Conservation (phyloP, 306 rosid genomes). For the Fragaria nilgerrensis region DNA sequence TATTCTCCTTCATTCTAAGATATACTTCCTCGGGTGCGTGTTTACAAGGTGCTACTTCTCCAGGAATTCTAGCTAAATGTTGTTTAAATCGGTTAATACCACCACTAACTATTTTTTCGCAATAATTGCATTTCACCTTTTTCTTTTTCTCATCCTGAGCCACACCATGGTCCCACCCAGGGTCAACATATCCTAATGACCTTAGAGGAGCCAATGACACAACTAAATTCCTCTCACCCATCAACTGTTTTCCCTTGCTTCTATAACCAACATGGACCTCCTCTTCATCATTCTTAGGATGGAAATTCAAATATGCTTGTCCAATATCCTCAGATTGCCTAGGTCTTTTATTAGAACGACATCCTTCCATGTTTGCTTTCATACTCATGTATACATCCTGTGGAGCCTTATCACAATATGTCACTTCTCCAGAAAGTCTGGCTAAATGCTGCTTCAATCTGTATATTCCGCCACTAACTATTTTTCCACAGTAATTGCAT, state of each 20-base stretch:
- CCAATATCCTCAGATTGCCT: conserved; percentile 57
- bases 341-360: conserved; percentile 76
- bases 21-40: conserved; percentile 90
- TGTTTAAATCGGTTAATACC: conserved; percentile 97
- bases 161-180: conserved; percentile 99
- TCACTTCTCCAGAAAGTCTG: conserved; percentile 94
- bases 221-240: conserved; percentile 52
- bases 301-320: conserved; percentile 67
- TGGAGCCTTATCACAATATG: conserved; percentile 94
- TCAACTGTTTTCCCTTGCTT: conserved; percentile 78
- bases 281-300: conserved; percentile 71
- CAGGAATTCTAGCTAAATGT: conserved; percentile 96
- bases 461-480: conserved; percentile 96
- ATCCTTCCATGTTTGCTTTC: conserved; percentile 86
- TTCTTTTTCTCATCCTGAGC: conserved; percentile 98
- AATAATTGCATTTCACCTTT: conserved; percentile 91
- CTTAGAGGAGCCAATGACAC: conserved; percentile 71
- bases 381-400: conserved; percentile 84
- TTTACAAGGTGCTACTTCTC: conserved; percentile 97
- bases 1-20: conserved; percentile 83
- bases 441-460: conserved; percentile 97
- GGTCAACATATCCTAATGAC: conserved; percentile 87
- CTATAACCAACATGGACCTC: conserved; percentile 62
- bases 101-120: conserved; percentile 90
- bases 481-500: conserved; percentile 95